phyloP scores from a whole-genome alignment of 2,329 filamentous ascomycete genomes.

The Clarireedia hainanense region DNA sequence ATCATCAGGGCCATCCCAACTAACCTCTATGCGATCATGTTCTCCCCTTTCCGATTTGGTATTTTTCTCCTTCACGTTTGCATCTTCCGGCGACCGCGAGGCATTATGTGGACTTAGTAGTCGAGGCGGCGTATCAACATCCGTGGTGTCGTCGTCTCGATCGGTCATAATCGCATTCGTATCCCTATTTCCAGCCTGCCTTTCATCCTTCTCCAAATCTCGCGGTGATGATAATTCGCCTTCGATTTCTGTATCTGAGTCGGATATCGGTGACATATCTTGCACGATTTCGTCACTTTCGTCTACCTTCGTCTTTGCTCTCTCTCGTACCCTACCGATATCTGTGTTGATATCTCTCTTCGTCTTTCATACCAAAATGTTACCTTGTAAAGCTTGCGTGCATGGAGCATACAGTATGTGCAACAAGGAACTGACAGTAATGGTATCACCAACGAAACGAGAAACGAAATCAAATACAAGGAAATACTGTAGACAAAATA shows the following conservation, averaged over 20 bases:
- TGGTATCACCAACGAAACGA: no score
- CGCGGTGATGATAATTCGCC: not conserved
- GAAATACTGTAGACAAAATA: no score
- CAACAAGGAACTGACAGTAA: no score
- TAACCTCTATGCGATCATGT: conserved; percentile 77
- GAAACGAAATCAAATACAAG: no score
- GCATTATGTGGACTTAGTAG: not conserved
- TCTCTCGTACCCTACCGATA: no score
- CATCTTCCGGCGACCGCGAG: not conserved
- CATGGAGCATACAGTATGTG: no score
- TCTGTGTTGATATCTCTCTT: no score
- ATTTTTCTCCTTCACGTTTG: not conserved
- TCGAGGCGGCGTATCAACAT: conserved; percentile 2
- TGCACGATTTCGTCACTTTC: no score
- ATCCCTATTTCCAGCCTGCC: not conserved
- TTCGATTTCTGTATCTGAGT: conserved; percentile 1
- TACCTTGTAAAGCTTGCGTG: no score
- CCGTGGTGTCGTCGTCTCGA: not conserved
- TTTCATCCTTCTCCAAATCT: not conserved
- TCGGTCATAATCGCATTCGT: not conserved
- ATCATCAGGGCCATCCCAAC: conserved; percentile 34
- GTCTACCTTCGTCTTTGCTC: no score
- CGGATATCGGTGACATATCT: not conserved
- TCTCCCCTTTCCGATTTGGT: no score
- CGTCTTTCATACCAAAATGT: no score